Evolutionary conservation across 2,329 filamentous ascomycete species (phyloP), one percentile per base, ranked within the genome.

Genomic region (Leptographium wingfieldii): DNA sequence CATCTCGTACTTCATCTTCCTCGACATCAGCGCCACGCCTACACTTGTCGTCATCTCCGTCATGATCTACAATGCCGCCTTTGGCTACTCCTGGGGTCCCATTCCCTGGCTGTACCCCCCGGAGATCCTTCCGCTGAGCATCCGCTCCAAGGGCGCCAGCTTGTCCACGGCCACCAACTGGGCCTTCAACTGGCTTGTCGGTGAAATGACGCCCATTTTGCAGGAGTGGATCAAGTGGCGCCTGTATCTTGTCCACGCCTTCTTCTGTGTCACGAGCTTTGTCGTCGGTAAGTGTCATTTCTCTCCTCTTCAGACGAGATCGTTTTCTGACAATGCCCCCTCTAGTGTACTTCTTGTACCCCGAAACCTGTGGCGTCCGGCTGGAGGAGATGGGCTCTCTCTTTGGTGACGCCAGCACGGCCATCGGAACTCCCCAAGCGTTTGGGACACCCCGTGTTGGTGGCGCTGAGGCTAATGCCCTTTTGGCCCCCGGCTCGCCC

Each of bases 81-180:
- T 97, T 71, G 94, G 94, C 55, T 95, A 92, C 69, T 83, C 81
- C 19, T 99, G 94, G 94, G 94, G 94, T 22, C 94, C 94, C 1
- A 95, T 99, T 63, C 94, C 94, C 10, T 99, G 94, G 94, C 78
- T 99, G 19, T 97, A 97, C 72, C 94, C 94, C 16, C 94, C 94
- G n/a, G 94, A 99, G 79, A 99, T 99, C 63, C 79, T 99, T 52
- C 94, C 94, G 5, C 79, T 99, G 62, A 96, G 91, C 77, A 96
- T 97, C 70, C 86, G 94, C 68, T 95, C 92, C 62, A 97, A 97
- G 78, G 94, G 94, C 63, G 92, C 94, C 59, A 96, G 91, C 80
- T 74, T 99, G 71, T 96, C 92, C 62, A 97, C 94, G 1, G 94
- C 94, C 22, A 86, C 92, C 38, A 99, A 99, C 71, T 99, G 94